Conservation (phyloP, 2,329 filamentous ascomycete genomes). For the Sporothrix pallida region DNA sequence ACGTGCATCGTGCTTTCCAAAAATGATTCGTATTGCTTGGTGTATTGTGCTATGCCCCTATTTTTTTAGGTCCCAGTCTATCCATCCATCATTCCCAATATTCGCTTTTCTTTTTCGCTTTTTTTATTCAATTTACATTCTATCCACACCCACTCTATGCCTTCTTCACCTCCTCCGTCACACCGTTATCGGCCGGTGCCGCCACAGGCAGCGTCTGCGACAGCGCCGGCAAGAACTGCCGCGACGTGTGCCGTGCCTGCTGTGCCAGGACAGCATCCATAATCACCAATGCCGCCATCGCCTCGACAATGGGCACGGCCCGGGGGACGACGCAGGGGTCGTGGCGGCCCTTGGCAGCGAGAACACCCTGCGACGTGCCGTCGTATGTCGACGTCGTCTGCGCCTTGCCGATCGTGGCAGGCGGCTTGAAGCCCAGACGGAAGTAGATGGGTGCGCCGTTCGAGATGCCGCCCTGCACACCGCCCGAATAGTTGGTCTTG, state of each 20-base stretch:
- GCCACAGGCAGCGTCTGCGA: constrained; percentile 42
- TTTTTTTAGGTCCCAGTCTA: background rate
- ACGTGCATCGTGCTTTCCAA: background rate
- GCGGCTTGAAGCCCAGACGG: constrained; percentile 91
- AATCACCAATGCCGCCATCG: constrained; percentile 85
- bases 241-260: constrained; percentile 62
- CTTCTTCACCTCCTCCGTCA: constrained; percentile 26
- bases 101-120: background rate
- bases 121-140: background rate
- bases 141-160: too few relatives aligned
- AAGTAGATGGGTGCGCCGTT: constrained; percentile 96
- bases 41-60: background rate
- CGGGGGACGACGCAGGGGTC: constrained; percentile 92
- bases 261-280: constrained; percentile 89
- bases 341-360: constrained; percentile 92
- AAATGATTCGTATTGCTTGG: constrained; percentile 10
- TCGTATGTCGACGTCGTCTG: constrained; percentile 85
- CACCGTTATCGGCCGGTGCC: constrained; percentile 25
- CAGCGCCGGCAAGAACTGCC: constrained; percentile 53
- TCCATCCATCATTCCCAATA: background rate
- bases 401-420: constrained; percentile 88
- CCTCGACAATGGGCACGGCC: constrained; percentile 86
- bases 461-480: constrained; percentile 92
- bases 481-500: constrained; percentile 92
- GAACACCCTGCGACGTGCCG: constrained; percentile 69